Evolutionary conservation across 2,329 filamentous ascomycete genomes (phyloP), one percentile per base, ranked within the genome.

Genomic region (Metarhizium humberi): DNA sequence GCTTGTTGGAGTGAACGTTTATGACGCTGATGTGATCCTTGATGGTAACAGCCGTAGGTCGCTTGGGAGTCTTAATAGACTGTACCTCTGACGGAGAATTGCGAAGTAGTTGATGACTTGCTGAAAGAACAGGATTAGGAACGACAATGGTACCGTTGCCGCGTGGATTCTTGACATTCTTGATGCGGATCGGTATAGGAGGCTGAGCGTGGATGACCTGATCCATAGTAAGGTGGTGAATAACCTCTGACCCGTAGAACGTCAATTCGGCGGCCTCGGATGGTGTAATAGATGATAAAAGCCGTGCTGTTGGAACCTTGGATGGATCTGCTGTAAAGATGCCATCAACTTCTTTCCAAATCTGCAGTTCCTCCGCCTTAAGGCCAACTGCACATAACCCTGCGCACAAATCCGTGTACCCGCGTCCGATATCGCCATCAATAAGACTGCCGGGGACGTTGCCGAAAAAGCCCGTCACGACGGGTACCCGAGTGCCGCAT

Each of bases 331-430:
- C 79, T 2, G 81, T 86, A 72, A 96, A 94, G 67, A 97, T 95
- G 57, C 91, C 92, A 70, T 99, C 94, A 6, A 99, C 94, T 69
- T 99, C 94, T 75, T 99, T 99, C 94, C 94, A 97, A 60, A 99
- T 88, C 71, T 99, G 94, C 53, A 99, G 79, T 71, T 99, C 94
- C 54, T 86, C 77, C 1, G 94, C 94, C 63, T 83, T 78, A n/a
- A 95, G 76, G 4, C 91, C 92, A 10, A 99, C 92, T 1, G 94
- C 91, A 52, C 92, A 86, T 16, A 99, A 78, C 6, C 94, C 92
- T 13, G 94, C 92, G 69, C 94, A 97, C 50, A 99, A 81, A 71
- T 99, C 94, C 10, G 94, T 97, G 72, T 99, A 99, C 34, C 94
- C 94, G 63, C 94, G 87, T 20, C 94, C 94, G 60, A 99, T 89